Percentiles rank a stretch among this genome's conserved stretches.
These are phyloP conservation scores for Acacia acuminata DNA, from an alignment of 306 rosid species.

Conservation along the genomic window DNA sequence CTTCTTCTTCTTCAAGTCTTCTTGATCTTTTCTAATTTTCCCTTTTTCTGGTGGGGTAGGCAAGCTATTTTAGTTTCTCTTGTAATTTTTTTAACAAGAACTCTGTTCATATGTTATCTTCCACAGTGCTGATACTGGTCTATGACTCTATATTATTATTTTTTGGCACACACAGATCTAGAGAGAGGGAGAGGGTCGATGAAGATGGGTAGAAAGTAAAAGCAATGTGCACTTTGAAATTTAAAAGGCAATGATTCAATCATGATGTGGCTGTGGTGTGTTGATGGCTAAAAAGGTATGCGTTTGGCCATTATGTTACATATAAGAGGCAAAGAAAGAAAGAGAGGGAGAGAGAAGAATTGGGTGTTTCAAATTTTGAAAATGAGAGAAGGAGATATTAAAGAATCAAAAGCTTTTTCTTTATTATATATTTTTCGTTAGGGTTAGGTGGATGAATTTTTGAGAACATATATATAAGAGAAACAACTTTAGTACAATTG, in stretches of 20 bases:
- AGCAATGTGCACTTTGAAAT: slow-evolving; percentile 55
- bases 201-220: slow-evolving; percentile 44
- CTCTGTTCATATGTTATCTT: slow-evolving; percentile 26
- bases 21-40: neutral
- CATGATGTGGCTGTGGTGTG: slow-evolving; percentile 50
- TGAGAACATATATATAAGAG: slow-evolving; percentile 27
- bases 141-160: neutral
- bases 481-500: slow-evolving; percentile 43
- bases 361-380: slow-evolving; percentile 80
- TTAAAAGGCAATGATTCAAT: slow-evolving; percentile 66
- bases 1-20: neutral
- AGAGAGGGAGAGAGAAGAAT: slow-evolving; percentile 18
- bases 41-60: neutral
- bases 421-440: neutral
- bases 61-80: slow-evolving; percentile 2
- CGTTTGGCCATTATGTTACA: slow-evolving; percentile 38
- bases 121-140: slow-evolving; percentile 9
- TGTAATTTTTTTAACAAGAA: slow-evolving; percentile 34
- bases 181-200: slow-evolving; percentile 6
- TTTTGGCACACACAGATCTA: neutral
- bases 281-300: slow-evolving; percentile 27
- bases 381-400: slow-evolving; percentile 31
- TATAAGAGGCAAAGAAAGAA: slow-evolving; percentile 17
- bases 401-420: slow-evolving; percentile 21
- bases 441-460: slow-evolving; percentile 38